Evolutionary conservation across 371 early-diverging fungal species (phyloP).

Genomic region (Mucor indicus): DNA sequence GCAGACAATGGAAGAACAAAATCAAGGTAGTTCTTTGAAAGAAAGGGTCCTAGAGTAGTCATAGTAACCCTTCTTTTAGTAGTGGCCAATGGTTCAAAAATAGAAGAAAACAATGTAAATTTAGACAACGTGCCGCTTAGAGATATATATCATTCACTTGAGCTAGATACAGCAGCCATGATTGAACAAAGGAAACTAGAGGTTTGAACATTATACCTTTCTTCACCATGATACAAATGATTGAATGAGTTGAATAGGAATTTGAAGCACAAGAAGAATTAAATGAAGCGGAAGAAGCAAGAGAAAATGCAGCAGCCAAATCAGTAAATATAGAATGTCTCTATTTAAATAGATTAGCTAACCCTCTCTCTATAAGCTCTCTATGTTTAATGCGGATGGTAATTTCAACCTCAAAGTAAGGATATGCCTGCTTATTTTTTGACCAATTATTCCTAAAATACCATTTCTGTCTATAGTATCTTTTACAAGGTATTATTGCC

Average conservation of each 20-base stretch:
- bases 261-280: constrained; percentile 53
- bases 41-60: no score
- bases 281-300: constrained; percentile 48
- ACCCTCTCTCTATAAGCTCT: constrained; percentile 20
- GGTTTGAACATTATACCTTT: no score
- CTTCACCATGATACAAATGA: no score
- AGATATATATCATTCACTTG: constrained; percentile 77
- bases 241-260: constrained; percentile 16
- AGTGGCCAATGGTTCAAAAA: no score
- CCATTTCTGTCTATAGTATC: constrained; percentile 50
- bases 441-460: background rate
- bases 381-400: constrained; percentile 48
- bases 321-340: constrained; percentile 10
- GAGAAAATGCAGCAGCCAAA: constrained; percentile 34
- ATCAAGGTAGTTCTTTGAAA: no score
- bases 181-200: constrained; percentile 63
- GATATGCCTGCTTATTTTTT: background rate
- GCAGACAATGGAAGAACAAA: background rate
- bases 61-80: no score
- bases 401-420: constrained; percentile 59
- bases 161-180: constrained; percentile 70
- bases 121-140: constrained; percentile 48
- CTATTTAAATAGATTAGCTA: background rate
- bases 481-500: constrained; percentile 77
- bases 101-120: constrained; percentile 1